Conservation (phyloP, 208 protist genomes). For the Crithidia sp. region DNA sequence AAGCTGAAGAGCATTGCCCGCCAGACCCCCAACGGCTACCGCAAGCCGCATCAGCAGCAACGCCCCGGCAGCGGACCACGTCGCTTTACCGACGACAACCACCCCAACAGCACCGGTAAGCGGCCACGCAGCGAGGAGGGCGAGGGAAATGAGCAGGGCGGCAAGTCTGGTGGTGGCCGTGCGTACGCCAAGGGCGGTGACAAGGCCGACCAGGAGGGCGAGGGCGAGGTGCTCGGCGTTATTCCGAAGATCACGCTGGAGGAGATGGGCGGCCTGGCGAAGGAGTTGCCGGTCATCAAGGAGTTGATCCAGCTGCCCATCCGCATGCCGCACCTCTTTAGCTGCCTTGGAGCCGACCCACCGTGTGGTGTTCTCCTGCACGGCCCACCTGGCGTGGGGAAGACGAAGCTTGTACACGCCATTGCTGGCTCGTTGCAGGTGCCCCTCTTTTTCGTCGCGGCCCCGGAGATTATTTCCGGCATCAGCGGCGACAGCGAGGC, state of each 20-base stretch:
- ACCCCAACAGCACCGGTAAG: constrained; percentile 32
- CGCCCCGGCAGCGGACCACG: constrained; percentile 29
- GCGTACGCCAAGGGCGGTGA: constrained; percentile 20
- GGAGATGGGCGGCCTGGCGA: constrained; percentile 93
- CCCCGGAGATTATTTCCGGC: constrained; percentile 97
- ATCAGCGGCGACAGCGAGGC: constrained; percentile 99
- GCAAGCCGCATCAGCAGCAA: constrained; percentile 12
- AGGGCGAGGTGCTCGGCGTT: constrained; percentile 57
- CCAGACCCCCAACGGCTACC: constrained; percentile 49
- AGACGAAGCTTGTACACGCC: constrained; percentile 96
- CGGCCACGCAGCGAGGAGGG: constrained; percentile 31
- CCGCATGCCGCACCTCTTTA: constrained; percentile 95
- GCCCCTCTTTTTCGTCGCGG: constrained; percentile 95
- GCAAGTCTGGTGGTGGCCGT: constrained; percentile 1
- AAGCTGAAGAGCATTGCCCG: constrained; percentile 61
- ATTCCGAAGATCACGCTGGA: constrained; percentile 88
- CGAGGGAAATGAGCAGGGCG: not conserved
- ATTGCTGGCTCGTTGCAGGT: constrained; percentile 95
- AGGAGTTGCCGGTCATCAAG: constrained; percentile 92
- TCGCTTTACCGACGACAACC: constrained; percentile 27
- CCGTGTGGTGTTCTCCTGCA: constrained; percentile 96
- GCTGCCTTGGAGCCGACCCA: constrained; percentile 94
- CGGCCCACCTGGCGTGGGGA: constrained; percentile 97
- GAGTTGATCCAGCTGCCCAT: constrained; percentile 96
- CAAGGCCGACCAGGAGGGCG: constrained; percentile 20